Base-by-base conservation (phyloP, 257 asterid genomes). In the Penstemon newberryi region DNA sequence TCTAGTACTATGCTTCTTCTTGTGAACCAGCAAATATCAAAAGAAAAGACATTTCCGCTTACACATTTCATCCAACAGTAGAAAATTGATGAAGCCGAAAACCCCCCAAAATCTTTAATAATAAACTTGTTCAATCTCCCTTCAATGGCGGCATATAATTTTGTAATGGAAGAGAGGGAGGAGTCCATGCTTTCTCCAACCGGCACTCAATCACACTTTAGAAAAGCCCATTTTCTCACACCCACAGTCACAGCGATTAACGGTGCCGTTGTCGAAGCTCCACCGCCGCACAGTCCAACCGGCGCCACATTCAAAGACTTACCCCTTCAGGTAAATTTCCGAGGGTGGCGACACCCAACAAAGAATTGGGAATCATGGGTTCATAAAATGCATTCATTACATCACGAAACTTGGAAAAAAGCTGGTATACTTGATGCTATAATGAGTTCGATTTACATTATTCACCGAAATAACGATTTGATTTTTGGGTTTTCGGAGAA, bases 351-450 rank as follows among this genome's bases (percentile, higher is more conserved):
- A 25, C 33, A 1, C 33, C 33, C 33, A 25, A 25, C 33, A 25
- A 25, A 25, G 33, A 25, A 25, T 25, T 25, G 33, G 33, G 33
- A 25, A 25, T 25, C 33, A 25, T 25, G 33, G 33, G 2, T 25
- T 25, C 33, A 25, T 25, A 25, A 25, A 25, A 25, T 25, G 33
- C 33, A 25, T 25, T 25, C 56, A 4, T 49, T 56, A 15, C 77
- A 70, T 6, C 66, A 56, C 8, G 66, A 72, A 0, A 50, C 66
- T 18, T 82, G 82, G 82, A 12, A 63, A 39, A 73, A 55, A 52
- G 68, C 76, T 6, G 83, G 83, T 5, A 73, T 81, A 61, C n/a
- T 61, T 37, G 76, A 73, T 37, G 77, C 80, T 1, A 64, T 82
- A 54, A 9, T 56, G 41, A 40, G 8, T 49, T 67, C 73, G 5